Base-by-base conservation (phyloP, 2,329 filamentous ascomycete genomes). In the Diatrype stigma region DNA sequence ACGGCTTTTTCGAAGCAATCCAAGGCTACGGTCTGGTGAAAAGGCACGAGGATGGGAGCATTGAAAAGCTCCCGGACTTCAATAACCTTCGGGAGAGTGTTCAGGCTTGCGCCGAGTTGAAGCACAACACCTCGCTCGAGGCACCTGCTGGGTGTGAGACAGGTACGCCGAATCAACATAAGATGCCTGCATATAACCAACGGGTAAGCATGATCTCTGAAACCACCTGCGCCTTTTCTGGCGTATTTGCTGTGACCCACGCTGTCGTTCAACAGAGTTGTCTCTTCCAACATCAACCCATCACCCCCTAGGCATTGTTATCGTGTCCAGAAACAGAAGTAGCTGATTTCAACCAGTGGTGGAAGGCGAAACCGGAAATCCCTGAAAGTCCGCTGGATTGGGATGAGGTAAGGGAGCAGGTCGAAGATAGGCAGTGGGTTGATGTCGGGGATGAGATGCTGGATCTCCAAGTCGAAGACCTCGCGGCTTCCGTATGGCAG, bases 1-100 rank as follows among this genome's bases (percentile, higher is more conserved):
- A 84, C 67, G 80, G 85, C 61, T 85, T 76, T 66, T 77, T 76
- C n/a, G 69, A 82, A 58, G 79, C 5, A 73, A 73, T 50, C 57
- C n/a, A n/a, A n/a, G n/a, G 65, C n/a, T 69, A 65, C 48, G 72
- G 72, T 46, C 69, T 84, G 8, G 75, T 82, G 6, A 17, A 49
- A 3, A 38, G 22, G 26, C n/a, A 14, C 32, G 30, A 38, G 7
- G 35, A 40, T 16, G 21, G 49, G 21, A 14, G 3, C 6, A 19
- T 60, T 26, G 40, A 42, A 26, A 51, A 38, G 32, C 42, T 46
- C 16, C 17, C 11, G 0, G 59, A 60, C 42, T 63, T 56, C 35
- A 10, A 22, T 5, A 50, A 50, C 42, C 48, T 63, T 10, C 42
- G 34, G 16, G 28, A 37, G 2, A 45, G 47, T 19, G 46, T 60